A percentile compares a stretch with the other conserved stretches of the same genome.
phyloP scores from a whole-genome alignment of 371 early-diverging fungal genomes.

The Dichotomocladium elegans region DNA sequence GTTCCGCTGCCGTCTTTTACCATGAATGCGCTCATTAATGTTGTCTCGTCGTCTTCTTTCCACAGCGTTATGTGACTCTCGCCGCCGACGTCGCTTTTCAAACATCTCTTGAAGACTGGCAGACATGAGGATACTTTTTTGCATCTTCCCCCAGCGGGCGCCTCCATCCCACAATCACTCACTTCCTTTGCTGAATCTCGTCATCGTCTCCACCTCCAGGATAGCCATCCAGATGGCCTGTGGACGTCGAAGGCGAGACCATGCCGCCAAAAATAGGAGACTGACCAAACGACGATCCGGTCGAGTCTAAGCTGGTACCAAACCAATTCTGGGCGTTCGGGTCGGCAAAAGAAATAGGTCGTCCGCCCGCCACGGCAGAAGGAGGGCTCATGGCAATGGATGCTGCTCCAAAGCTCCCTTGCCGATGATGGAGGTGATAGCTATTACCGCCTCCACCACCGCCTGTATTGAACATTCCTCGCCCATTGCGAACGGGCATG shows the following conservation, averaged over 20 bases:
- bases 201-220: conserved; percentile 24
- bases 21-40: conserved; percentile 96
- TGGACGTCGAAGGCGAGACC: conserved; percentile 43
- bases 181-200: conserved; percentile 37
- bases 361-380: conserved; percentile 3
- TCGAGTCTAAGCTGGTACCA: conserved; percentile 43
- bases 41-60: conserved; percentile 95
- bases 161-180: conserved; percentile 9
- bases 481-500: conserved; percentile 28
- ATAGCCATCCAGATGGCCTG: conserved; percentile 29
- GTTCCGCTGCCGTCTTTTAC: too few species aligned
- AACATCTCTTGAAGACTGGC: conserved; percentile 49
- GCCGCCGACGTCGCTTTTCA: conserved; percentile 47
- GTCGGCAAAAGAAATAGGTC: conserved; percentile 15
- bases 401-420: conserved; percentile 27
- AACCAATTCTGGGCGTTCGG: conserved; percentile 37
- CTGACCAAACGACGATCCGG: conserved; percentile 45
- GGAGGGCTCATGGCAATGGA: conserved; percentile 37
- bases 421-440: conserved; percentile 24
- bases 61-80: conserved; percentile 65
- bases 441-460: conserved; percentile 13
- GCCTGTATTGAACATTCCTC: conserved; percentile 1
- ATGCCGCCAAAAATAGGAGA: conserved; percentile 31
- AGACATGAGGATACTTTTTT: not conserved
- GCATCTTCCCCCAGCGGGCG: not conserved